These are phyloP conservation scores for Biancaea sappan DNA, from an alignment of 306 rosid species.

Conservation along the genomic window DNA sequence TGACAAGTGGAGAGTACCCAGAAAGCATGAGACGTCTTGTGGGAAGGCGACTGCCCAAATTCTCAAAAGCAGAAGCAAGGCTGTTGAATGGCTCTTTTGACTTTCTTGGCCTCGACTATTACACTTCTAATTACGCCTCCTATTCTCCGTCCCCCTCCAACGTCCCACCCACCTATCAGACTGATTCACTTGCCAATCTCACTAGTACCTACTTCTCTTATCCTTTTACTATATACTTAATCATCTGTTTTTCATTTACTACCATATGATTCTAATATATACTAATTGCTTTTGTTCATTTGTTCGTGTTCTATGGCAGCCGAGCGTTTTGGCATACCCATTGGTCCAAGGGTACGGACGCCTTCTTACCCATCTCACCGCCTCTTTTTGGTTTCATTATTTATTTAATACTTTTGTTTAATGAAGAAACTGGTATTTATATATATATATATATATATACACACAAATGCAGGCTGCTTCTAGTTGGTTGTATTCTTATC, in stretches of 20 bases:
- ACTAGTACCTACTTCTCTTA: neutral
- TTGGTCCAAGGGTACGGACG: constrained; percentile 36
- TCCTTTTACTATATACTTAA: no score
- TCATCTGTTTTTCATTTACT: no score
- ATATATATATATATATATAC: neutral
- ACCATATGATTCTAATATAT: no score
- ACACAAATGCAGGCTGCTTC: neutral
- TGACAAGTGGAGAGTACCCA: constrained; percentile 2
- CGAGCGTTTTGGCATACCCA: constrained; percentile 25
- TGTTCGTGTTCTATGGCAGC: neutral
- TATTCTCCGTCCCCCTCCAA: neutral
- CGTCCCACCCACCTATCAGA: neutral
- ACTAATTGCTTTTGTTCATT: no score
- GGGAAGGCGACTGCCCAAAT: neutral
- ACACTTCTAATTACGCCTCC: neutral
- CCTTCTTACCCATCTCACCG: neutral
- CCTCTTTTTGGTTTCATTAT: neutral
- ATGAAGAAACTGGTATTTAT: no score
- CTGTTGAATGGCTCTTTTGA: neutral
- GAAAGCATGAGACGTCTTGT: neutral
- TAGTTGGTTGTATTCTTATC: constrained; percentile 9
- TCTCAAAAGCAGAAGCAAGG: neutral
- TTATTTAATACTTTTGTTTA: no score
- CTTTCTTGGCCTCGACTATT: constrained; percentile 22
- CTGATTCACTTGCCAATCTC: neutral